Evolutionary conservation across 768 basidiomycete genomes (phyloP), one percentile per base, ranked within the genome.

Genomic region (Podaxis pistillaris): DNA sequence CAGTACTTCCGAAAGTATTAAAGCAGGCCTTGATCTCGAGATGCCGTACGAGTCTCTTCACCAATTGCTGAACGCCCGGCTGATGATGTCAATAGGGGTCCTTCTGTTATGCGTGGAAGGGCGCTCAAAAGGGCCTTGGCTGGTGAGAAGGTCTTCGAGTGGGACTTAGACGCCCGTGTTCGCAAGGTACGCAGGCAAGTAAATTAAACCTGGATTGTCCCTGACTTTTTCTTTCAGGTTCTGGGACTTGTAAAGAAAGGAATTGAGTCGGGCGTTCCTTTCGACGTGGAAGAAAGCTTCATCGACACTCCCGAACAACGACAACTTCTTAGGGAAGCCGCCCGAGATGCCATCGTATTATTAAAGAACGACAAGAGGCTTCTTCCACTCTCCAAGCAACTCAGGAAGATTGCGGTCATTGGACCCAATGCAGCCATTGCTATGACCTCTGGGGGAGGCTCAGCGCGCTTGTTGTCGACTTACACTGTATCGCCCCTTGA

Each of bases 21-120:
- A 84, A 62, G 86, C 87, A 9, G 86, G 87, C 0, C 70, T 88
- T 15, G 85, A 88, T 66, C 73, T 88, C 22, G 87, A 89, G 68
- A 87, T 86, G 85, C 85, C 84, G 74, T 81, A 68, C 47, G 44
- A n/a, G 76, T 72, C 2, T 26, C 37, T 19, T 52, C 51, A 12
- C 47, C 9, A 19, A 38, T 63, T 6, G 12, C 30, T 26, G 33
- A 4, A 13, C 75, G 66, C 77, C 78, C 41, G 79, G 7, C 77
- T 78, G 73, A 77, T 19, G 74, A 73, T 0, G 67, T 72, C 54
- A 26, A 41, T 62, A 81, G 80, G 4, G 83, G 83, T 1, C 82
- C 83, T 1, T 71, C 80, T 0, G 69, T 81, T 60, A 78, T 77
- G 84, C 74, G 85, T 69, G 79, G 83, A 53, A 65, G 74, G 68